A percentile compares a stretch with the other conserved stretches of the same genome.
These are phyloP conservation scores for Aspergillus aculeatinus DNA, from an alignment of 2,329 filamentous ascomycete genomes.

Conservation along the genomic window DNA sequence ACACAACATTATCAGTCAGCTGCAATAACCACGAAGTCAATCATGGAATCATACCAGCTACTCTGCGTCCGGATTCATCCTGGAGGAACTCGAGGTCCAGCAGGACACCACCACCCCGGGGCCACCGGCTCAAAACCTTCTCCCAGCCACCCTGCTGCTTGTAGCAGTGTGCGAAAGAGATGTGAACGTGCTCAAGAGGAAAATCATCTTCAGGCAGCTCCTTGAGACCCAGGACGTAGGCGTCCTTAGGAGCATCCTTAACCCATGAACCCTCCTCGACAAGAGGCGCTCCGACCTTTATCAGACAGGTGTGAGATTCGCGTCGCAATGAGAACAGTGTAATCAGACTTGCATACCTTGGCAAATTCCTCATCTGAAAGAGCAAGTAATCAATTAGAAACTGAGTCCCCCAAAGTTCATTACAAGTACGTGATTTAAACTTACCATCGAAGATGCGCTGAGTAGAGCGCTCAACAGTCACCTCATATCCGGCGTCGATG, in stretches of 20 bases:
- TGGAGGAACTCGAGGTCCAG: slow-evolving; percentile 85
- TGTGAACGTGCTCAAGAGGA: slow-evolving; percentile 70
- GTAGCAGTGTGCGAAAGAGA: slow-evolving; percentile 73
- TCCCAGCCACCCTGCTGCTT: slow-evolving; percentile 79
- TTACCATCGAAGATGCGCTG: slow-evolving; percentile 59
- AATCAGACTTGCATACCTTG: slow-evolving; percentile 24
- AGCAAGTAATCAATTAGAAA: neutral
- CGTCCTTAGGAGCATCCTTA: slow-evolving; percentile 62
- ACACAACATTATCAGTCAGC: slow-evolving; percentile 7
- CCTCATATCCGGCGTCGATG: slow-evolving; percentile 66
- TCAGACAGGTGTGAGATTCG: neutral
- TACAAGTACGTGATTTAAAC: slow-evolving; percentile 1
- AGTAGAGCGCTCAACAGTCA: slow-evolving; percentile 67
- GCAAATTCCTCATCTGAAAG: slow-evolving; percentile 36
- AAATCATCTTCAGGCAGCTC: slow-evolving; percentile 70
- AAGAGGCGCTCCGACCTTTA: slow-evolving; percentile 61
- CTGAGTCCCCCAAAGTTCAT: neutral
- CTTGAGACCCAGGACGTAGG: slow-evolving; percentile 75
- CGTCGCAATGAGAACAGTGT: neutral
- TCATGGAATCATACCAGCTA: slow-evolving; percentile 34
- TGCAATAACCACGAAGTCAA: neutral
- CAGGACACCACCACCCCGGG: slow-evolving; percentile 71
- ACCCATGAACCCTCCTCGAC: slow-evolving; percentile 67
- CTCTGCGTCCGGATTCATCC: slow-evolving; percentile 65
- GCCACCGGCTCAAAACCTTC: slow-evolving; percentile 74